Base-by-base conservation (phyloP, 2,329 filamentous ascomycete species). In the Coniochaeta hoffmannii region DNA sequence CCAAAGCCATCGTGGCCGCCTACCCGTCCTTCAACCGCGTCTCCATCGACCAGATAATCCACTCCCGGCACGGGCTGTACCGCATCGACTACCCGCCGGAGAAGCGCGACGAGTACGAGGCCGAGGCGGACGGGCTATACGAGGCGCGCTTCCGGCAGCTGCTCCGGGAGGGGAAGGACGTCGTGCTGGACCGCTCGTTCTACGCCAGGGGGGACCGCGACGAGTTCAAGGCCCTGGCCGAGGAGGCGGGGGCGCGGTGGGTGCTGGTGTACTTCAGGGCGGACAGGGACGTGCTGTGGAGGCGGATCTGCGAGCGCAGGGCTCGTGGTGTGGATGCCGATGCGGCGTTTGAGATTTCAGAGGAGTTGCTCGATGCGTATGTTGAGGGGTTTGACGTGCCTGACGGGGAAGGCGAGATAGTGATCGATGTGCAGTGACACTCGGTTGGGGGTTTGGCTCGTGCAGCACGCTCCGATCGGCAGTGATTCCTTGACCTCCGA, bases 101-200 rank as follows among this genome's bases (percentile, higher is more conserved):
- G 19, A 56, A 61, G 31, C 53, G 62, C 17, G 60, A 54, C 4
- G 32, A 53, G 11, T 62, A 66, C 34, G 55, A 58, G 28, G 56
- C 62, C 1, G 65, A 66, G 46, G 64, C 64, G 0, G 65, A 61
- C 14, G 67, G 67, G 65, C 70, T 72, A 50, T 24, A 61, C 19
- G 17, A 44, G 7, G 10, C 49, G n/a, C 50, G 53, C 2, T 44
- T 65, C 2, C 36, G 38, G 11, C 24, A 31, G 4, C 56, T 66
- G 0, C 34, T 63, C 1, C 34, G 60, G 8, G 56, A 59, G 1
- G 56, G 57, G 4, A 59, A 44, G 4, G 63, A 70, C 41, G 56
- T 68, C n/a, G 59, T 69, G 1, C 53, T 69, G 8, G 69, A 71
- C 38, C 55, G 66, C 2, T 66, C 68, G 0, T 67, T 69, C 55